A percentile compares a stretch with the other conserved stretches of the same genome.
Conservation (phyloP, 2,329 filamentous ascomycete genomes). For the Pseudogymnoascus sp. region DNA sequence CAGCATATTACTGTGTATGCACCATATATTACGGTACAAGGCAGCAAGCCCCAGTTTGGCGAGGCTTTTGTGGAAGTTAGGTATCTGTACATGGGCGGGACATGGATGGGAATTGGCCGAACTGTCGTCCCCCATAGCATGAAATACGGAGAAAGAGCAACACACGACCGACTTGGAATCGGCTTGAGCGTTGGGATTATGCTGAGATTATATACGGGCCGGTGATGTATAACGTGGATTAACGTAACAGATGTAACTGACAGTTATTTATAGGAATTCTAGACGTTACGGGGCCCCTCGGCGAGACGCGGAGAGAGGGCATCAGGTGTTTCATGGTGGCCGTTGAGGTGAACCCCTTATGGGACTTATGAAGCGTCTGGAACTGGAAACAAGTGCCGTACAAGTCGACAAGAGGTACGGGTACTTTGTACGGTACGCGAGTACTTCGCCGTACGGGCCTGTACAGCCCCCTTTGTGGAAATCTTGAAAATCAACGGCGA, state of each 20-base stretch:
- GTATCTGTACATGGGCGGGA: background rate
- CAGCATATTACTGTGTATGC: background rate
- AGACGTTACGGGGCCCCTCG: background rate
- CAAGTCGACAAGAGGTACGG: background rate
- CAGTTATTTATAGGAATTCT: background rate
- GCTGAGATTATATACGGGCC: background rate
- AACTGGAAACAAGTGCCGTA: conserved; percentile 1
- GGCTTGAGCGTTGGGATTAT: too few species aligned
- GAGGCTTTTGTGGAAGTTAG: background rate
- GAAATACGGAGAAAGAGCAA: background rate
- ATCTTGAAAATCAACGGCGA: background rate
- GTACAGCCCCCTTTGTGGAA: conserved; percentile 6
- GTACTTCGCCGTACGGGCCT: background rate
- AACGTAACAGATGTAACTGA: background rate
- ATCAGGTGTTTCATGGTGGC: background rate
- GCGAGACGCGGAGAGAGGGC: background rate
- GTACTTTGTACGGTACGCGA: background rate
- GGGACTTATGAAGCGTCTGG: background rate
- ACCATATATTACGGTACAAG: background rate
- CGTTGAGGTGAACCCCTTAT: background rate
- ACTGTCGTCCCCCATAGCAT: background rate
- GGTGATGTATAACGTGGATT: background rate
- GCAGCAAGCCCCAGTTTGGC: background rate
- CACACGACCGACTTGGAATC: background rate
- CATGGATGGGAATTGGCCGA: background rate